Base-by-base conservation (phyloP, 495 filamentous ascomycete species). In the Entonaema liquescens region DNA sequence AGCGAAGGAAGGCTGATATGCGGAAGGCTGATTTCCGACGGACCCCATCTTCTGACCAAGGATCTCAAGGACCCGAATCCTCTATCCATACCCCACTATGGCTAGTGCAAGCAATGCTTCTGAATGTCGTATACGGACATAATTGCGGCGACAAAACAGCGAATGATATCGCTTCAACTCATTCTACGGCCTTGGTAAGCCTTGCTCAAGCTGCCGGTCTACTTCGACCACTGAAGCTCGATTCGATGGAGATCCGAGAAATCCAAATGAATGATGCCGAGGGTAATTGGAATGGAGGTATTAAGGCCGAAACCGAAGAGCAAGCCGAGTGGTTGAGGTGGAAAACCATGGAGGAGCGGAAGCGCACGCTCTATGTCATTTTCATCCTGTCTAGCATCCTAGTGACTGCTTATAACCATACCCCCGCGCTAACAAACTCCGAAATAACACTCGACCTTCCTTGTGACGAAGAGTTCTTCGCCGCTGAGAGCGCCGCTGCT, bases 61-160 rank as follows among this genome's bases (percentile, higher is more conserved):
- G 79, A 70, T 78, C 79, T 63, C 81, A 84, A 55, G 80, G 84
- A 35, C 84, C 86, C 62, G 91, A 95, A 63, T 87, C 86, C 70
- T 85, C 89, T 1, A 83, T 90, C 47, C 91, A 95, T 70, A 97
- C 93, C 12, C 95, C 95, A 2, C 84, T 98, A 55, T 98, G 95
- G 95, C 85, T 99, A 28, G 93, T 99, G n/a, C 95, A 99, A 75
- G 94, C 95, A 1, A 98, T 99, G 95, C 85, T 99, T 29, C 85
- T 99, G 42, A 98, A 97, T 79, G 92, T 98, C 35, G 91, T 98
- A 11, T 99, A 97, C 72, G 96, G 96, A 9, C 93, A 98, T 72
- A 94, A 97, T 70, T 97, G 93, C 77, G 96, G 92, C 26, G 95
- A 99, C 75, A 95, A 95, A 80, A 88, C 85, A 35, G 90, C 93